Base-by-base conservation (phyloP, 192 early-diverging fungal genomes). In the Coemansia sp. region DNA sequence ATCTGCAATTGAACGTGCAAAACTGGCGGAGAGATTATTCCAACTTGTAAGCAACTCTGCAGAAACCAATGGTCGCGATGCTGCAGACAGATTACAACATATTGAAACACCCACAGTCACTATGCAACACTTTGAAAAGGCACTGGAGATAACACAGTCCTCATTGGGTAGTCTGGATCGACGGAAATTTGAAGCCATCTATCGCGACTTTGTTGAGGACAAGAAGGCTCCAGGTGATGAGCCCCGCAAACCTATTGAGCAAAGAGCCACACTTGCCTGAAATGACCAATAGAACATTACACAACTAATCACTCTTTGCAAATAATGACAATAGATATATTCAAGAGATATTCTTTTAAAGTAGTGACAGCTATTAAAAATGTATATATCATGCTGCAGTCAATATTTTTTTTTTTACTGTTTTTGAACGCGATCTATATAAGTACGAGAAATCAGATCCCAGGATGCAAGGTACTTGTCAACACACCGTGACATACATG, bases 381-480 rank as follows among this genome's bases (percentile, higher is more conserved):
- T 36, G 6, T 36, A 36, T 10, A 36, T 36, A 36, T 10, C 6
- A 6, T 10, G 1, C 6, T 36, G 33, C 33, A 5, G 33, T 6
- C 5, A 10, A 10, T 36, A 1, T 36, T 6, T 6, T 36, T 10
- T 36, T 6, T 10, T 14, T n/a, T 64, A 32, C 51, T 94, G 90
- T 54, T 87, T 74, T 72, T 93, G 92, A 22, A 92, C 82, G 39
- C 90, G 84, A 58, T 75, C 78, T 21, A 94, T 80, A 33, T 94
- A 95, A 7, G 90, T 78, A 33, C 87, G 85, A 30, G 92, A 90
- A 11, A 93, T 87, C 14, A 88, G 74, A 72, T 94, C 93, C 92
- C 93, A 96, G 57, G 90, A 86, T 33, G 93, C 91, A 86, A 94
- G 88, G 83, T 93, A 96, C 64, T 90, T 88, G 75, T 94, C 89